phyloP scores from a whole-genome alignment of 148 eudicot genomes.

The Salicornia ramosissima region DNA sequence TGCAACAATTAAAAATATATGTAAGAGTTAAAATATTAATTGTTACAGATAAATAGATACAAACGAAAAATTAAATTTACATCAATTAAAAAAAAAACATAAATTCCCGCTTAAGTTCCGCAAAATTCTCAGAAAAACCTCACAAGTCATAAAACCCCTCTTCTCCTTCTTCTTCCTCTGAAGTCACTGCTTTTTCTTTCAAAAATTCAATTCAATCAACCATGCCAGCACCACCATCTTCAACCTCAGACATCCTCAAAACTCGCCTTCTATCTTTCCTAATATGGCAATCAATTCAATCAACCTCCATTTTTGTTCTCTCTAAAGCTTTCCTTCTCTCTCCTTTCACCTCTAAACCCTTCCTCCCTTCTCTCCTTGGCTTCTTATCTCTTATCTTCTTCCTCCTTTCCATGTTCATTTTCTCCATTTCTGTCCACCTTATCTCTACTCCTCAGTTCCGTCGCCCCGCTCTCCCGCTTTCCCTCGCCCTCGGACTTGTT shows the following conservation, averaged over 20 bases:
- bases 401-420: slow-evolving; percentile 35
- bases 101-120: no score
- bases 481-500: slow-evolving; percentile 31
- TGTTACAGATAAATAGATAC: no score
- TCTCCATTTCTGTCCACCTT: slow-evolving; percentile 30
- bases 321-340: slow-evolving; percentile 33
- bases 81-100: no score
- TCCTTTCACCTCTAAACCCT: slow-evolving; percentile 23
- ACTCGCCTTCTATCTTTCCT: slow-evolving; percentile 62
- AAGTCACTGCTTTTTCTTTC: no score
- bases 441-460: slow-evolving; percentile 41
- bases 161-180: no score
- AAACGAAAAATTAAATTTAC: no score
- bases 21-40: no score
- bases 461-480: slow-evolving; percentile 34
- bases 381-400: slow-evolving; percentile 34
- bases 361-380: slow-evolving; percentile 29
- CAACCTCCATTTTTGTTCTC: slow-evolving; percentile 39
- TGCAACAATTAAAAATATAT: no score
- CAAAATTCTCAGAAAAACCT: no score
- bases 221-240: slow-evolving; percentile 4
- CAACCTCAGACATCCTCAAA: slow-evolving; percentile 28
- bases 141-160: no score
- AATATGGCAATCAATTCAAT: slow-evolving; percentile 69
- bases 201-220: no score